Percentiles rank a stretch among this genome's conserved stretches.
Conservation (phyloP, 106 monocot genomes). For the Platanthera zijinensis region DNA sequence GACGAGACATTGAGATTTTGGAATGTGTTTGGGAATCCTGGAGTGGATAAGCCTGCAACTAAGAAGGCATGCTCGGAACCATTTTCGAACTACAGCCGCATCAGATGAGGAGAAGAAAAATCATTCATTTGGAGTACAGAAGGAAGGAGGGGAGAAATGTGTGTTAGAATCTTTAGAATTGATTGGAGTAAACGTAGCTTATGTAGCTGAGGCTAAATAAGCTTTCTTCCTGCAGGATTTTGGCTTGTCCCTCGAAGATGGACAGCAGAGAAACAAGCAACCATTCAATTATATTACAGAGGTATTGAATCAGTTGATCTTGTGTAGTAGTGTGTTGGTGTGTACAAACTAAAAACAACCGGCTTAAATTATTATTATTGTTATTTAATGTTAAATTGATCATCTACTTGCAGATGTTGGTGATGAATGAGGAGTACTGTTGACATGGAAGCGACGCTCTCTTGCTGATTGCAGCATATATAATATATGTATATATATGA, state of each 20-base stretch:
- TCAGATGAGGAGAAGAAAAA: conserved; percentile 21
- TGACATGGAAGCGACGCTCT: not conserved
- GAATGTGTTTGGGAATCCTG: conserved; percentile 60
- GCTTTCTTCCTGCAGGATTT: not conserved
- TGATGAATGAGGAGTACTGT: not conserved
- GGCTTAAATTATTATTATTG: not conserved
- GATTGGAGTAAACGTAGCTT: not conserved
- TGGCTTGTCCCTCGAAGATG: not conserved
- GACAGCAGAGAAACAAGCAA: too few species aligned
- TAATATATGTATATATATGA: not conserved
- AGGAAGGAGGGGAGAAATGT: not conserved
- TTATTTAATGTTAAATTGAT: not conserved
- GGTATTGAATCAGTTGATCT: not conserved
- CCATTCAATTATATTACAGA: too few species aligned
- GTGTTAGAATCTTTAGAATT: not conserved
- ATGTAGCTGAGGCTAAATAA: not conserved
- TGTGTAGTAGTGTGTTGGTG: not conserved
- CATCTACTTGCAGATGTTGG: not conserved
- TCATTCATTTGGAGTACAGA: not conserved
- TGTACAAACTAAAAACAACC: too few species aligned
- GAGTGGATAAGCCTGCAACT: conserved; percentile 23
- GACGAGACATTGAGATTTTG: conserved; percentile 61
- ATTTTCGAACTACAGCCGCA: conserved; percentile 34
- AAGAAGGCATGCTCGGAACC: conserved; percentile 21
- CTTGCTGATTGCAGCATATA: too few species aligned